Evolutionary conservation across 306 rosid species (phyloP).

Genomic region (Malus orientalis): DNA sequence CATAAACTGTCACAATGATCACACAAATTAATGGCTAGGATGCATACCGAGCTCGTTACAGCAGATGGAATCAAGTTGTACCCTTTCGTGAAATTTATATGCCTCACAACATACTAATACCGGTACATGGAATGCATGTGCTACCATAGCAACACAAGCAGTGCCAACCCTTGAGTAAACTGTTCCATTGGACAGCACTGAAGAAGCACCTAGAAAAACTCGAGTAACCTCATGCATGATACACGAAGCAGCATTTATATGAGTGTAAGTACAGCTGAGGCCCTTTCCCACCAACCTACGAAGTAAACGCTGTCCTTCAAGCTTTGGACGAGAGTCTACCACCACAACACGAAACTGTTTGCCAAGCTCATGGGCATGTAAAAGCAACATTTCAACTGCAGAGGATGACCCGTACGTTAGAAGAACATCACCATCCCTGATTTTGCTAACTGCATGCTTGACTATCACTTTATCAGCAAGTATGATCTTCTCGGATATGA

Average conservation of each 20-base stretch:
- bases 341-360: slow-evolving; percentile 70
- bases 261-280: slow-evolving; percentile 71
- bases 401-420: slow-evolving; percentile 67
- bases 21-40: not conserved
- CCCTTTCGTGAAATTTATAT: slow-evolving; percentile 90
- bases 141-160: slow-evolving; percentile 89
- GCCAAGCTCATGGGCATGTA: slow-evolving; percentile 69
- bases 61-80: slow-evolving; percentile 88
- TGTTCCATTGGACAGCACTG: slow-evolving; percentile 72
- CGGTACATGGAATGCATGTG: slow-evolving; percentile 74
- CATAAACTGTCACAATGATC: slow-evolving; percentile 5
- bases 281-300: slow-evolving; percentile 73
- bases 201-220: slow-evolving; percentile 81
- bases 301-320: slow-evolving; percentile 72
- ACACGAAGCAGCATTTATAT: slow-evolving; percentile 70
- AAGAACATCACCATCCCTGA: slow-evolving; percentile 85
- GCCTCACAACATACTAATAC: slow-evolving; percentile 88
- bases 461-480: slow-evolving; percentile 81
- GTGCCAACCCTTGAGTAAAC: slow-evolving; percentile 91
- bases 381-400: slow-evolving; percentile 69
- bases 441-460: slow-evolving; percentile 66
- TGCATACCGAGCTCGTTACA: slow-evolving; percentile 74
- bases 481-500: slow-evolving; percentile 66
- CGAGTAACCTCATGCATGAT: slow-evolving; percentile 79
- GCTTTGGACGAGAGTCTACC: slow-evolving; percentile 82